Conservation (phyloP, 352 stramenopile species). For the Poterioochromonas sp. region DNA sequence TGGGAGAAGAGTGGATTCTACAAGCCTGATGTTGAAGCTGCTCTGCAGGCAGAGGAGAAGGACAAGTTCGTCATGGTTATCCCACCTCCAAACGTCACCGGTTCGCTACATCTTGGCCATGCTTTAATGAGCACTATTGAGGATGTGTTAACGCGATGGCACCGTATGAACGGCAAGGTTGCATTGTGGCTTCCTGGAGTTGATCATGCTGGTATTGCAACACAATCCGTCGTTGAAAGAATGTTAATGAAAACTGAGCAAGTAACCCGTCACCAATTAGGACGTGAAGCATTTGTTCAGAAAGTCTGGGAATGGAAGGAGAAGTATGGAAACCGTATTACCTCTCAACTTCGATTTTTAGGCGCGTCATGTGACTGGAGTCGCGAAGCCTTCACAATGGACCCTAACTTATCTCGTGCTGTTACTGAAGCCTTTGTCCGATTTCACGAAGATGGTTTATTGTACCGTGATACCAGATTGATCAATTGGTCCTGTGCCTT, state of each 20-base stretch:
- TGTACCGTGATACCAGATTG: slow-evolving; percentile 89
- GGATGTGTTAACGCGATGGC: slow-evolving; percentile 88
- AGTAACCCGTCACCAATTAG: slow-evolving; percentile 80
- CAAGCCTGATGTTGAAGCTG: slow-evolving; percentile 73
- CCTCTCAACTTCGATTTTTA: slow-evolving; percentile 80
- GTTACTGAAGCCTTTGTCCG: slow-evolving; percentile 89
- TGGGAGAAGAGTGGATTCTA: slow-evolving; percentile 94
- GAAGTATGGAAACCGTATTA: slow-evolving; percentile 90
- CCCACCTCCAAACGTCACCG: slow-evolving; percentile 85
- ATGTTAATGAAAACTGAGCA: slow-evolving; percentile 88
- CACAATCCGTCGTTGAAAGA: slow-evolving; percentile 97
- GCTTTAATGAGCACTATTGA: slow-evolving; percentile 90
- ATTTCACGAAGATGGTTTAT: slow-evolving; percentile 90
- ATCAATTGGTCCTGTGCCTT: slow-evolving; percentile 98
- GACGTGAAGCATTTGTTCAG: slow-evolving; percentile 89
- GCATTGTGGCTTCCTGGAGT: slow-evolving; percentile 86
- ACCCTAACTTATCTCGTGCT: slow-evolving; percentile 82
- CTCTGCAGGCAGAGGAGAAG: slow-evolving; percentile 57
- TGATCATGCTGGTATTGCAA: slow-evolving; percentile 98
- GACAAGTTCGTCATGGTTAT: slow-evolving; percentile 96
- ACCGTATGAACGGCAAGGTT: slow-evolving; percentile 92
- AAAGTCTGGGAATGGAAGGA: slow-evolving; percentile 95
- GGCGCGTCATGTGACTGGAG: slow-evolving; percentile 90
- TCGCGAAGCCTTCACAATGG: slow-evolving; percentile 94
- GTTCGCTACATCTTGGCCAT: slow-evolving; percentile 92